Evolutionary conservation across 1,139 yeast genomes (phyloP).

Genomic region (Geotrichum restrictum): DNA sequence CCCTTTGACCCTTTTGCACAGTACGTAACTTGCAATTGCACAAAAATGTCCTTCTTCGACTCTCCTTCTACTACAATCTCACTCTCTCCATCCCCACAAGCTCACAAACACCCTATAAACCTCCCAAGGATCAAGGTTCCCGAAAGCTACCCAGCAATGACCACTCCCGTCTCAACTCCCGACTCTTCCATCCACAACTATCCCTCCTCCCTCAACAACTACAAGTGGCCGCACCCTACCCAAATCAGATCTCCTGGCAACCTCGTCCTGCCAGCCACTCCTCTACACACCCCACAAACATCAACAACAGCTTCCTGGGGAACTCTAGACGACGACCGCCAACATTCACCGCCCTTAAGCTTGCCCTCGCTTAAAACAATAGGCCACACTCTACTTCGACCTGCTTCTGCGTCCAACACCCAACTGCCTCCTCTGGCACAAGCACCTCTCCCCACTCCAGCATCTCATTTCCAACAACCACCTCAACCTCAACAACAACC

Average conservation of each 20-base stretch:
- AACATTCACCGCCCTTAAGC: not conserved
- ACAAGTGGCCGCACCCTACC: not conserved
- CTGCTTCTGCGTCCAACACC: conserved; percentile 15
- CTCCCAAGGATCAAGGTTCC: not conserved
- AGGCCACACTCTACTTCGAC: conserved; percentile 6
- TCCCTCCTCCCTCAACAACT: not conserved
- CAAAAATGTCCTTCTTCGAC: not conserved
- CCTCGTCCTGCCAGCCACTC: conserved; percentile 12
- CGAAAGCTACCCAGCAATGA: not conserved
- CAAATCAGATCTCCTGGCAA: not conserved
- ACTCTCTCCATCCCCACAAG: not conserved
- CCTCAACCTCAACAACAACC: not conserved
- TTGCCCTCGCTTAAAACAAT: conserved; percentile 11
- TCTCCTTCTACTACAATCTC: not conserved
- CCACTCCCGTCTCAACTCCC: conserved; percentile 4
- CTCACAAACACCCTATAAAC: not conserved
- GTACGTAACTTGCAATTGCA: no score
- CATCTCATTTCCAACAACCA: not conserved
- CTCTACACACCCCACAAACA: conserved; percentile 16
- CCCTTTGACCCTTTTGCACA: no score
- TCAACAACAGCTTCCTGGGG: conserved; percentile 9
- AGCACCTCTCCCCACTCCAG: conserved; percentile 4
- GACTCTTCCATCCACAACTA: not conserved
- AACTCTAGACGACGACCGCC: conserved; percentile 10
- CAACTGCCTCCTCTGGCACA: conserved; percentile 10